phyloP scores from a whole-genome alignment of 139 green algal species.

The Coccomyxa sp. region DNA sequence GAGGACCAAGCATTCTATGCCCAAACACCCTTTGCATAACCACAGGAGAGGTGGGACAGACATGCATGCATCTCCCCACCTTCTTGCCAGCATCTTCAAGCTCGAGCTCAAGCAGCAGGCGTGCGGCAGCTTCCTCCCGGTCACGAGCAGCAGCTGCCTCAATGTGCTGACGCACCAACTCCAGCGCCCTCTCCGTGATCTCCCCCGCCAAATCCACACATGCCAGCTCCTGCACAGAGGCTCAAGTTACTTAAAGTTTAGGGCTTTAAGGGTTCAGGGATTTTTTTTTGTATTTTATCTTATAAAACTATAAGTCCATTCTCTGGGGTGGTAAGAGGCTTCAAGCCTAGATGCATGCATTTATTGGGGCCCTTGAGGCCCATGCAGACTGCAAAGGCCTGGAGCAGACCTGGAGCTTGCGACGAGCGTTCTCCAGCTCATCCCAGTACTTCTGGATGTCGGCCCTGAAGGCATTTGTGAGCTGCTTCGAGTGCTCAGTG shows the following conservation, averaged over 20 bases:
- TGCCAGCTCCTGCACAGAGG: constrained; percentile 20
- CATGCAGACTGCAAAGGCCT: not conserved
- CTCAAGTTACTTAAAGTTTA: not conserved
- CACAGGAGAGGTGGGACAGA: too few species aligned
- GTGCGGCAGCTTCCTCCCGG: constrained; percentile 12
- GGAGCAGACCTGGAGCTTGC: constrained; percentile 23
- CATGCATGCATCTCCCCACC: not conserved
- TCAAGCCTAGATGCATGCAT: too few species aligned
- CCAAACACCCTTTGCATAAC: too few species aligned
- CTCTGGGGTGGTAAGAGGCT: too few species aligned
- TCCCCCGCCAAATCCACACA: constrained; percentile 54
- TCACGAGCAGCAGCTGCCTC: constrained; percentile 42
- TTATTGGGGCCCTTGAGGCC: not conserved
- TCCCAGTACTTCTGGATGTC: constrained; percentile 36
- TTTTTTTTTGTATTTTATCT: not conserved
- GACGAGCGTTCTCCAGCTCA: constrained; percentile 48
- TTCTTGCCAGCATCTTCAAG: constrained; percentile 9
- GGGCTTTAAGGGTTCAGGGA: not conserved
- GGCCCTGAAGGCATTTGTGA: constrained; percentile 50
- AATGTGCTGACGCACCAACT: constrained; percentile 41
- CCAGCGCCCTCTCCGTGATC: constrained; percentile 44
- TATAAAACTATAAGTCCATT: too few species aligned
- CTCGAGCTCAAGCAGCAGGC: constrained; percentile 10
- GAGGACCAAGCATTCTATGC: too few species aligned
- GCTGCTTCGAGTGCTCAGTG: constrained; percentile 42